A percentile compares a stretch with the other conserved stretches of the same genome.
phyloP scores from a whole-genome alignment of 257 asterid species.

The Penstemon davidsonii region DNA sequence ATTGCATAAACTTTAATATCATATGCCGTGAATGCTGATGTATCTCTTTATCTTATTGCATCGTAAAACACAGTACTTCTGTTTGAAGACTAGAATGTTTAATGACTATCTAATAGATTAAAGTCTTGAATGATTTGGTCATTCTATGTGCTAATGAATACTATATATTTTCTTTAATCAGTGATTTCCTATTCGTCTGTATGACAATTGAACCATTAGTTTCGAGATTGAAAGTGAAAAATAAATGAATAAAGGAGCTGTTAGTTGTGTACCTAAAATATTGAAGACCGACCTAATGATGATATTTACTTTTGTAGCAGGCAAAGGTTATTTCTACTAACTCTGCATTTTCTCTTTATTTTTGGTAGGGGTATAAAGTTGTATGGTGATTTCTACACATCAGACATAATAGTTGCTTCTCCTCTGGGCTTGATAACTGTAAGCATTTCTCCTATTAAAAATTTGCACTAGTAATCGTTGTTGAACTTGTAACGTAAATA shows the following conservation, averaged over 20 bases:
- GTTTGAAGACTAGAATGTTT: not conserved
- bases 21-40: not conserved
- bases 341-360: slow-evolving; percentile 11
- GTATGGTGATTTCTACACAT: slow-evolving; percentile 80
- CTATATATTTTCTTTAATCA: too few relatives aligned
- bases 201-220: too few relatives aligned
- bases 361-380: slow-evolving; percentile 62
- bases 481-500: not conserved
- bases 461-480: slow-evolving; percentile 14
- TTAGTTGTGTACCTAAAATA: too few relatives aligned
- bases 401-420: slow-evolving; percentile 93
- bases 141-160: not conserved
- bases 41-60: not conserved
- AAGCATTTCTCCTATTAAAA: slow-evolving; percentile 33
- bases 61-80: not conserved
- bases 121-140: not conserved
- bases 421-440: slow-evolving; percentile 91
- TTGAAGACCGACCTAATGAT: too few relatives aligned
- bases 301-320: not conserved
- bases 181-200: too few relatives aligned
- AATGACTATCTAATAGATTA: not conserved
- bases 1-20: slow-evolving; percentile 8
- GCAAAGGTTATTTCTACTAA: not conserved
- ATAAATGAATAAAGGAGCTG: too few relatives aligned
- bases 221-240: too few relatives aligned